Evolutionary conservation across 345 rosid species (phyloP).

Genomic region (Cochlearia excelsa): DNA sequence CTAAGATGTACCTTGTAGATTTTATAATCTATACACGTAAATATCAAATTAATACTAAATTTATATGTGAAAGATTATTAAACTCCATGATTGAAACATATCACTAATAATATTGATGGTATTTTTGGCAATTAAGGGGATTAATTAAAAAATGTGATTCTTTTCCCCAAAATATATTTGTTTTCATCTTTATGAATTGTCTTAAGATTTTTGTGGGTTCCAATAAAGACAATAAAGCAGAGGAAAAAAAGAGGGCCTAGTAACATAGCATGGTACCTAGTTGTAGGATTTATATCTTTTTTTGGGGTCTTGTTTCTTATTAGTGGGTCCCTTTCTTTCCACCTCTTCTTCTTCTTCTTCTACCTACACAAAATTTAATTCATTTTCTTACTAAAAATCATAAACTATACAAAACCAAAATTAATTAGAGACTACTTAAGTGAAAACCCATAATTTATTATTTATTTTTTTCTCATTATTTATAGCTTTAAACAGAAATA

Average conservation of each 20-base stretch:
- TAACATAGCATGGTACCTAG: constrained; percentile 37
- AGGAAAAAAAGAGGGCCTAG: constrained; percentile 26
- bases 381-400: too few relatives aligned
- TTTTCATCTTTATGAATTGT: too few relatives aligned
- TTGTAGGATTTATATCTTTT: constrained; percentile 37
- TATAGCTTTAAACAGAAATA: constrained; percentile 20
- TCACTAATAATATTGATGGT: neutral
- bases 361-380: too few relatives aligned
- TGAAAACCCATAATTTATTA: neutral
- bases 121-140: too few relatives aligned
- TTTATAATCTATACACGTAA: too few relatives aligned
- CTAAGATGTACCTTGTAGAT: too few relatives aligned
- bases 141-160: neutral
- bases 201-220: constrained; percentile 31
- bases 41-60: too few relatives aligned
- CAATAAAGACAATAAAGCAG: too few relatives aligned
- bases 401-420: too few relatives aligned
- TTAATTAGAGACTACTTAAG: constrained; percentile 2
- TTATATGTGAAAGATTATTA: neutral
- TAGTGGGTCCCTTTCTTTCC: constrained; percentile 19
- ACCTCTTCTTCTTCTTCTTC: too few relatives aligned
- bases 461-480: neutral
- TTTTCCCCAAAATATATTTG: neutral
- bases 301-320: constrained; percentile 30
- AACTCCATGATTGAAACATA: neutral